Base-by-base conservation (phyloP, 805 yeast species). In the Kurtzmaniella fragi region DNA sequence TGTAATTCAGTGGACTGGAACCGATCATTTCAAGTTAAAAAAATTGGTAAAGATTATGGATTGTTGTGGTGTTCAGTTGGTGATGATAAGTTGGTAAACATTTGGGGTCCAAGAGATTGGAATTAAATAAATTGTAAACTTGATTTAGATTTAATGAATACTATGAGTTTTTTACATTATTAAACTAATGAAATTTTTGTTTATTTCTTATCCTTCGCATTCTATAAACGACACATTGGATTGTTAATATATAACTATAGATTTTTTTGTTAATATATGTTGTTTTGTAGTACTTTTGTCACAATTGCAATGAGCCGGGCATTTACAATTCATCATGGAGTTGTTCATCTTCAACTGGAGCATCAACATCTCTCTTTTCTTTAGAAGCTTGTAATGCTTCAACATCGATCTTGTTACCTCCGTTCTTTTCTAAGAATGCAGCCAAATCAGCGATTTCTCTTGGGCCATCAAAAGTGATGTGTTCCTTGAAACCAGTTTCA, bases 1-100 rank as follows among this genome's bases (percentile, higher is more conserved):
- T 84, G 91, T 46, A 89, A 86, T 54, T 78, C 85, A 34, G 93
- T 88, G 2, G 80, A 82, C 42, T 88, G 93, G 90, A 80, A 78
- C 47, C 48, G 56, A 14, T 59, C 45, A 39, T 27, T 28, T 12
- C 10, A 35, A 39, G 44, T 46, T 16, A 14, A 26, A 6, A 45
- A 44, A 33, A 31, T 40, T 13, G 31, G 42, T 1, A 47, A 45
- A 17, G 73, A 68, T 46, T 65, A 50, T 44, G 73, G 74, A 4
- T 56, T 55, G 33, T 62, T 81, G 59, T 81, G 90, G 77, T 93
- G 88, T 5, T 80, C 91, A 15, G 89, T 88, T 30, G 87, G 95
- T 12, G 96, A 89, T 57, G 96, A 90, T 56, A 71, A 75, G 14
- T 59, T 71, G 7, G 81, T 87, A 3, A 78, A 79, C 41, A 70